A percentile compares a stretch with the other conserved stretches of the same genome.
phyloP scores from a whole-genome alignment of 345 rosid genomes.

The Abelmoschus esculentus region DNA sequence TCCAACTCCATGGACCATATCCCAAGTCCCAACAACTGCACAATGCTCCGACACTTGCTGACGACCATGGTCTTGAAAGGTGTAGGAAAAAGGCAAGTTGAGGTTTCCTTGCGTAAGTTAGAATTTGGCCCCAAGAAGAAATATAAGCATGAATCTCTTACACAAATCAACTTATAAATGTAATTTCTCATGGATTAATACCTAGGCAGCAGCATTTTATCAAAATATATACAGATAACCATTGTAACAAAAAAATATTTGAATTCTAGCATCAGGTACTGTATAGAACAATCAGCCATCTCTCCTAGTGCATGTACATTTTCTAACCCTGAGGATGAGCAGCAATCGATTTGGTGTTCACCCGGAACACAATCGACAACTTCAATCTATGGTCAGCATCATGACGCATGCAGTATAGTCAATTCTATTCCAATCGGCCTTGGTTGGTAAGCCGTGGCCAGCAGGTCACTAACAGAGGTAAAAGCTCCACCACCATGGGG shows the following conservation, averaged over 20 bases:
- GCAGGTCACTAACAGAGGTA: neutral
- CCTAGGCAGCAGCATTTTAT: neutral
- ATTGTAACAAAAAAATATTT: neutral
- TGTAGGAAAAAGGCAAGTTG: too few species aligned
- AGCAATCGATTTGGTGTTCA: neutral
- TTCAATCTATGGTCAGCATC: neutral
- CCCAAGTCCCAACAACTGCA: too few species aligned
- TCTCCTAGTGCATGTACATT: neutral
- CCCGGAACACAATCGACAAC: neutral
- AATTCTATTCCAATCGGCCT: neutral
- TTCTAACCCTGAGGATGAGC: neutral
- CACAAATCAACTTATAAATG: neutral
- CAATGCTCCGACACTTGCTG: too few species aligned
- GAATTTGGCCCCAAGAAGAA: too few species aligned
- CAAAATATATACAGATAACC: constrained; percentile 1
- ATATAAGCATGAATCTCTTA: neutral
- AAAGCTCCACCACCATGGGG: neutral
- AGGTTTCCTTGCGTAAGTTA: too few species aligned
- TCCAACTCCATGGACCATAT: too few species aligned
- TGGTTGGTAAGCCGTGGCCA: neutral
- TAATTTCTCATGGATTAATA: neutral
- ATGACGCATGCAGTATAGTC: neutral
- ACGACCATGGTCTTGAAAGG: too few species aligned
- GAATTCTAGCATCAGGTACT: neutral
- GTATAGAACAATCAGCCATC: neutral